phyloP scores from a whole-genome alignment of 176 grass and related monocot genomes.

The Areca catechu region DNA sequence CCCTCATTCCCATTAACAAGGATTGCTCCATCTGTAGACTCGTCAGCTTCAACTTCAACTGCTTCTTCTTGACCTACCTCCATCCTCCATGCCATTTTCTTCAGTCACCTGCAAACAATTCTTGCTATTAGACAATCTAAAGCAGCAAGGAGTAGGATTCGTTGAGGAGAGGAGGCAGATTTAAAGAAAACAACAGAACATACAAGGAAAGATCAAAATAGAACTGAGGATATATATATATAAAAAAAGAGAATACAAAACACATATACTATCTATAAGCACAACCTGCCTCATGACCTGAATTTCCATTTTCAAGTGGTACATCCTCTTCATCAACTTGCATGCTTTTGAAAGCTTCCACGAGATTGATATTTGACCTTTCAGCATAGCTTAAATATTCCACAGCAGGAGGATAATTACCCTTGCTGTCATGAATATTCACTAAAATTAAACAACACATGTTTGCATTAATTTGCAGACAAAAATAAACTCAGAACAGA shows the following conservation, averaged over 20 bases:
- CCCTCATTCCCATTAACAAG: conserved; percentile 86
- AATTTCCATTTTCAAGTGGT: conserved; percentile 52
- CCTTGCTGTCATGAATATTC: conserved; percentile 35
- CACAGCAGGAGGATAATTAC: conserved; percentile 57
- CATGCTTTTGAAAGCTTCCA: conserved; percentile 90
- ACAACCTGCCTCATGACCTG: conserved; percentile 44
- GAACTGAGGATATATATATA: background rate
- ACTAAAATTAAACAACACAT: conserved; percentile 2
- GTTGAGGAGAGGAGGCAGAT: background rate
- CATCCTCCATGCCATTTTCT: conserved; percentile 38
- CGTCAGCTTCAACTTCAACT: conserved; percentile 51
- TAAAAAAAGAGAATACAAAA: background rate
- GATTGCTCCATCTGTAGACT: conserved; percentile 46
- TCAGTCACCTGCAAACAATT: conserved; percentile 26
- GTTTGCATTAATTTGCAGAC: background rate
- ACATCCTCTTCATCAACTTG: conserved; percentile 61
- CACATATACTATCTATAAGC: background rate
- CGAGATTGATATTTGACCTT: conserved; percentile 52
- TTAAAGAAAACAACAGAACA: background rate
- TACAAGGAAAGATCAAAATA: background rate
- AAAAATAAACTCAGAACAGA: conserved; percentile 4
- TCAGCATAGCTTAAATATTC: conserved; percentile 70
- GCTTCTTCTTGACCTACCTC: conserved; percentile 60
- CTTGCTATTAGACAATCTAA: background rate
- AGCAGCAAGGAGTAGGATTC: background rate